Evolutionary conservation across 225 moss, liverwort and hornwort genomes (phyloP).

Genomic region (Marchantia polymorpha): DNA sequence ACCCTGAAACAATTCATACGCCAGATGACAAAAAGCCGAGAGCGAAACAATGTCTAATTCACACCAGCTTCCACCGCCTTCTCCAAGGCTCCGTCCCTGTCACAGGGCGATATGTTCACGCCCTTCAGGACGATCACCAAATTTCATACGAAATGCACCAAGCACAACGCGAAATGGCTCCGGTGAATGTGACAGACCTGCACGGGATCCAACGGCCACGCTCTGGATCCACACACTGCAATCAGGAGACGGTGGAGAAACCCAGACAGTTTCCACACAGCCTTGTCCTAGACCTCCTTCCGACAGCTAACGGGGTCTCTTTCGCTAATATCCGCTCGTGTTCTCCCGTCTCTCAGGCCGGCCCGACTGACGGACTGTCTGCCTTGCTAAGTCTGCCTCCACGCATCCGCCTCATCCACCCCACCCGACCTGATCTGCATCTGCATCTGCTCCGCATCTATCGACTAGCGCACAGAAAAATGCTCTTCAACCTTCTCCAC

Average conservation of each 20-base stretch:
- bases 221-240: not conserved
- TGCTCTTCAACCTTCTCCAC: not conserved
- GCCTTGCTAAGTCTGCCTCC: too few species aligned
- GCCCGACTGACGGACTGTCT: too few species aligned
- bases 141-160: not conserved
- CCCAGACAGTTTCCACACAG: not conserved
- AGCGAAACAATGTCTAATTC: slow-evolving; percentile 15
- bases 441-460: not conserved
- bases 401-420: too few species aligned
- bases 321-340: not conserved
- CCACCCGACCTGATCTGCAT: not conserved
- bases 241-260: not conserved
- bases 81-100: slow-evolving; percentile 8
- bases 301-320: slow-evolving; percentile 4
- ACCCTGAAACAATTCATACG: slow-evolving; percentile 13
- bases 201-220: not conserved
- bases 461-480: slow-evolving; percentile 2
- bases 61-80: not conserved
- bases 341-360: not conserved
- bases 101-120: not conserved
- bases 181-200: not conserved
- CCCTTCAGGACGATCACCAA: not conserved
- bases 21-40: not conserved
- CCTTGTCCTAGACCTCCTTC: not conserved
- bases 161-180: not conserved